phyloP scores from a whole-genome alignment of 805 yeast species.

The Yueomyces sp. region DNA sequence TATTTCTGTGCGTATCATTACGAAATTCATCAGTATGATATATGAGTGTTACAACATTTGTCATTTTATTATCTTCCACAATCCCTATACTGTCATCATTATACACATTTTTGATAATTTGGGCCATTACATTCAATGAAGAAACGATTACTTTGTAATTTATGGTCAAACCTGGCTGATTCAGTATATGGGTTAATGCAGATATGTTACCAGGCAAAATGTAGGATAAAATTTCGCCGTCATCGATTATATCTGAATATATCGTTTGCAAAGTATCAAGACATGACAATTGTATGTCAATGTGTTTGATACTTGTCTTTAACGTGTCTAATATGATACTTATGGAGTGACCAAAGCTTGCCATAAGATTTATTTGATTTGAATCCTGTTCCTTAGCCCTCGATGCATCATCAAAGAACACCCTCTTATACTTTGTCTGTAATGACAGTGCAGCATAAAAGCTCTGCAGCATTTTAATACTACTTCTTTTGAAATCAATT shows the following conservation, averaged over 20 bases:
- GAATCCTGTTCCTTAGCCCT: too few relatives aligned
- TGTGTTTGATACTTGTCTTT: conserved; percentile 12
- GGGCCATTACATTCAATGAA: conserved; percentile 20
- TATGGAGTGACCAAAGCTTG: conserved; percentile 36
- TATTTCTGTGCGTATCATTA: too few relatives aligned
- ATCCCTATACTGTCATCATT: conserved; percentile 28
- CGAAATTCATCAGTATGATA: too few relatives aligned
- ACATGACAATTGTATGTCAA: conserved; percentile 21
- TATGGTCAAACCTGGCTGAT: conserved; percentile 19
- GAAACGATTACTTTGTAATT: conserved; percentile 27
- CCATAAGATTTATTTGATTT: conserved; percentile 15
- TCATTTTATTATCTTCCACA: background rate
- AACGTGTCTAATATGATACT: conserved; percentile 29
- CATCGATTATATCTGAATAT: conserved; percentile 24
- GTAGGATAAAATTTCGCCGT: conserved; percentile 37
- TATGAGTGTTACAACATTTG: too few relatives aligned
- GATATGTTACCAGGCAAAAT: conserved; percentile 42
- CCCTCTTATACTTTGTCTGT: conserved; percentile 10
- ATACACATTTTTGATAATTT: conserved; percentile 26
- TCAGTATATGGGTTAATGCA: conserved; percentile 26
- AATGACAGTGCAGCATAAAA: conserved; percentile 23
- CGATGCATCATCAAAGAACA: conserved; percentile 6
- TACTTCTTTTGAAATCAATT: conserved; percentile 25
- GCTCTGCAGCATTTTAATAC: conserved; percentile 20
- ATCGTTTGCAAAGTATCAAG: conserved; percentile 24